These are phyloP conservation scores for Pittosporum tobira DNA, from an alignment of 129 eudicot species.

Conservation along the genomic window DNA sequence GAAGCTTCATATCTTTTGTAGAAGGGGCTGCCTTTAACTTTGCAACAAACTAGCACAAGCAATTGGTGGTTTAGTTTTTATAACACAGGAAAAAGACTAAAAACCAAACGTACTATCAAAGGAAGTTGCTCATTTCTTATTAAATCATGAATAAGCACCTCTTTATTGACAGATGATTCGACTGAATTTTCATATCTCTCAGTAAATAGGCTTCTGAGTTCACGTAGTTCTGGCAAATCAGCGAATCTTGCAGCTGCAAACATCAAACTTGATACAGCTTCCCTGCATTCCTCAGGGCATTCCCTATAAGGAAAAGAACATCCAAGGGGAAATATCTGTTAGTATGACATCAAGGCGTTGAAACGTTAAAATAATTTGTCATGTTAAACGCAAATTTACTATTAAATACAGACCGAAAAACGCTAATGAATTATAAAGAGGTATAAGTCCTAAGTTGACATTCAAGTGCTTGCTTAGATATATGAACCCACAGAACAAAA, in stretches of 20 bases:
- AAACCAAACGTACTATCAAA: no score
- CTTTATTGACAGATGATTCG: no score
- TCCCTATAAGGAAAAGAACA: conserved; percentile 32
- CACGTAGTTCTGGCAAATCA: conserved; percentile 75
- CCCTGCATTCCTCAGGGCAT: conserved; percentile 77
- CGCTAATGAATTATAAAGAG: no score
- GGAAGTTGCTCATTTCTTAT: background rate
- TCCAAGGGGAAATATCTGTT: background rate
- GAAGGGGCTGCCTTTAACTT: conserved; percentile 53
- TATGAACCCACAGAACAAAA: background rate
- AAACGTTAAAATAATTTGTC: background rate
- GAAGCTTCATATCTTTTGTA: conserved; percentile 49
- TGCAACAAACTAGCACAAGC: conserved; percentile 39
- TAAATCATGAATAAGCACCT: background rate
- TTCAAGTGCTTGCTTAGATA: background rate
- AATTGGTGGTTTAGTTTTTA: conserved; percentile 5
- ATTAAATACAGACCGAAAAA: background rate
- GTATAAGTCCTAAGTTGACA: background rate
- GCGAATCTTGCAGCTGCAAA: conserved; percentile 87
- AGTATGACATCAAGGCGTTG: no score
- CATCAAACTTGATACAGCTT: conserved; percentile 54
- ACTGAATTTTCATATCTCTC: no score
- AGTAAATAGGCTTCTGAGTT: conserved; percentile 44
- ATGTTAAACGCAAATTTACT: background rate
- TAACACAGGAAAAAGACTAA: background rate